Evolutionary conservation across 1,284 basidiomycete species (phyloP).

Genomic region (Malassezia sympodialis): DNA sequence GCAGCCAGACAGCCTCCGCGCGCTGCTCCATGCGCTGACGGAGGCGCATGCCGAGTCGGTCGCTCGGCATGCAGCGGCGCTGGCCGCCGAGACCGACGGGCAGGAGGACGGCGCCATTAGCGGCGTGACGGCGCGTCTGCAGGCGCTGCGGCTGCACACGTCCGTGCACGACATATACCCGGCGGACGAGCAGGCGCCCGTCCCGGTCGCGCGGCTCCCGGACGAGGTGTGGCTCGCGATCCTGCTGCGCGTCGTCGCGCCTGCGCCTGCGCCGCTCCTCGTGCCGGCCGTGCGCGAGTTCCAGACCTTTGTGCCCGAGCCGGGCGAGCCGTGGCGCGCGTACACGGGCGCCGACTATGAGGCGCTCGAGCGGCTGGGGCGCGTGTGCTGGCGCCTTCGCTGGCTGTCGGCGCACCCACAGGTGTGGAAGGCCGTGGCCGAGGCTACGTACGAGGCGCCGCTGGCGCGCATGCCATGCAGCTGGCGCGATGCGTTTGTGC

Average conservation of each 20-base stretch:
- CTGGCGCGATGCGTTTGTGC: conserved; percentile 40
- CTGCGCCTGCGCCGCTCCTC: background rate
- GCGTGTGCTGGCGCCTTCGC: conserved; percentile 40
- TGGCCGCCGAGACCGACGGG: background rate
- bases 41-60: conserved; percentile 2
- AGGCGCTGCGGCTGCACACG: background rate
- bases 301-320: conserved; percentile 5
- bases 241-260: conserved; percentile 18
- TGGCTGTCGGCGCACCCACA: conserved; percentile 27
- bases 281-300: conserved; percentile 4
- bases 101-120: background rate
- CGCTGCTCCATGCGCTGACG: background rate
- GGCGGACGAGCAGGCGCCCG: conserved; percentile 24
- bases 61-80: background rate
- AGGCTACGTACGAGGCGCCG: conserved; percentile 29
- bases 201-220: conserved; percentile 24
- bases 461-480: conserved; percentile 21
- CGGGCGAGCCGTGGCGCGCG: conserved; percentile 28
- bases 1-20: background rate
- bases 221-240: conserved; percentile 38
- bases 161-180: conserved; percentile 4
- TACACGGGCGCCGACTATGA: conserved; percentile 36
- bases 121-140: background rate
- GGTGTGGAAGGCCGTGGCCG: conserved; percentile 36
- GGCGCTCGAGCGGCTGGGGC: conserved; percentile 31